Conservation (phyloP, 2,329 filamentous ascomycete genomes). For the Xylaria sp. region DNA sequence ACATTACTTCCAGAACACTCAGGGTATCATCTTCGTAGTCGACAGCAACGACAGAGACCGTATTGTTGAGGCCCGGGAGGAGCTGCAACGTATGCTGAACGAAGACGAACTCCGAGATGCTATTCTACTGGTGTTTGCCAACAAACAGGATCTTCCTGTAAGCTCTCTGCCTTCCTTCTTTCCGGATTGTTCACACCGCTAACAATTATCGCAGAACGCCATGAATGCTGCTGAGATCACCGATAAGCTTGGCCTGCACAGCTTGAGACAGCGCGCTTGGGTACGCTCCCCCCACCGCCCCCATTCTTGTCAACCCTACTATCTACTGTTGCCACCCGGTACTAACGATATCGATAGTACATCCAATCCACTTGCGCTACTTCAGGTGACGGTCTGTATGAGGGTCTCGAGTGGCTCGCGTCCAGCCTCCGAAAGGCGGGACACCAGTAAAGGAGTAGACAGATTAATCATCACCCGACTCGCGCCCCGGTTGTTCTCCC, state of each 20-base stretch:
- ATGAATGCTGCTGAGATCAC: slow-evolving; percentile 99
- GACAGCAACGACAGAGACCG: slow-evolving; percentile 98
- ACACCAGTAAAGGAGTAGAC: slow-evolving; percentile 57
- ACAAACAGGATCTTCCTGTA: slow-evolving; percentile 99
- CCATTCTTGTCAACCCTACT: too few species aligned
- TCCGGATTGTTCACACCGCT: slow-evolving; percentile 22
- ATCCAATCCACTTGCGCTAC: slow-evolving; percentile 99
- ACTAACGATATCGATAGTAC: slow-evolving; percentile 62
- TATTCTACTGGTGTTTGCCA: slow-evolving; percentile 95
- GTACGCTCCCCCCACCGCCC: slow-evolving; percentile 72
- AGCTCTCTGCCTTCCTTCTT: slow-evolving; percentile 43
- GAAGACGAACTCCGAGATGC: slow-evolving; percentile 98
- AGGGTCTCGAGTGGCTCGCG: slow-evolving; percentile 94
- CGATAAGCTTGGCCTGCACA: slow-evolving; percentile 99
- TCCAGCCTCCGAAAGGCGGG: slow-evolving; percentile 78
- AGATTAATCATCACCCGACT: slow-evolving; percentile 41
- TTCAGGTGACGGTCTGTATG: slow-evolving; percentile 98
- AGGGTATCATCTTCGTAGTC: slow-evolving; percentile 99
- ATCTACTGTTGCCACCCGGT: not conserved
- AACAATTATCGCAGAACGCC: slow-evolving; percentile 70
- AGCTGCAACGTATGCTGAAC: slow-evolving; percentile 97
- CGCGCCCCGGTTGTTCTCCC: slow-evolving; percentile 47
- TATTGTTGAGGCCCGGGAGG: slow-evolving; percentile 94
- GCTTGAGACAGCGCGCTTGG: slow-evolving; percentile 97
- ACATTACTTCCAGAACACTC: slow-evolving; percentile 99